Evolutionary conservation across 2,329 filamentous ascomycete species (phyloP).

Genomic region (Periconia digitata): DNA sequence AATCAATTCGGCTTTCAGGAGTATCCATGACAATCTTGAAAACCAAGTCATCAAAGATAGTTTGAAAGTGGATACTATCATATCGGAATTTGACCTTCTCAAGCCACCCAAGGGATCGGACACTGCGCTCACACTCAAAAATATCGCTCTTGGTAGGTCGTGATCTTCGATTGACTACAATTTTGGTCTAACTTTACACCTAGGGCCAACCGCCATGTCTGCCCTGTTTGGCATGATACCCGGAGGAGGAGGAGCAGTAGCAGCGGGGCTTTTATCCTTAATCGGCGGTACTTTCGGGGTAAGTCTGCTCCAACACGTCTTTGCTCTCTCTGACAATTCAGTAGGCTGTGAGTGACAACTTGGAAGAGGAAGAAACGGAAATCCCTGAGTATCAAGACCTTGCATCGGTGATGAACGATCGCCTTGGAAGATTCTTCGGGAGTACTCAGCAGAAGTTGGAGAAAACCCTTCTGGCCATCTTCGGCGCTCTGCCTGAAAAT

Average conservation of each 20-base stretch:
- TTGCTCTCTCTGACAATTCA: not conserved
- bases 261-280: not conserved
- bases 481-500: not conserved
- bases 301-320: not conserved
- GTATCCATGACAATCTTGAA: not conserved
- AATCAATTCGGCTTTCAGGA: not conserved
- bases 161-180: not conserved
- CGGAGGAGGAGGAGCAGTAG: not conserved
- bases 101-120: not conserved
- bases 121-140: not conserved
- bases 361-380: not conserved
- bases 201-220: not conserved
- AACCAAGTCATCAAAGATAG: not conserved
- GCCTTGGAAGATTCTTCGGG: not conserved
- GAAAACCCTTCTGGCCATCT: not conserved
- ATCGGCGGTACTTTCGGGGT: not conserved
- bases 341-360: not conserved
- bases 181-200: not conserved
- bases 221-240: not conserved
- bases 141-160: not conserved
- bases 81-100: not conserved
- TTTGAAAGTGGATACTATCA: not conserved
- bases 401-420: not conserved
- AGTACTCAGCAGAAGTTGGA: not conserved
- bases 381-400: not conserved